Evolutionary conservation across 148 eudicot genomes (phyloP).

Genomic region (Gaultheria prostrata): DNA sequence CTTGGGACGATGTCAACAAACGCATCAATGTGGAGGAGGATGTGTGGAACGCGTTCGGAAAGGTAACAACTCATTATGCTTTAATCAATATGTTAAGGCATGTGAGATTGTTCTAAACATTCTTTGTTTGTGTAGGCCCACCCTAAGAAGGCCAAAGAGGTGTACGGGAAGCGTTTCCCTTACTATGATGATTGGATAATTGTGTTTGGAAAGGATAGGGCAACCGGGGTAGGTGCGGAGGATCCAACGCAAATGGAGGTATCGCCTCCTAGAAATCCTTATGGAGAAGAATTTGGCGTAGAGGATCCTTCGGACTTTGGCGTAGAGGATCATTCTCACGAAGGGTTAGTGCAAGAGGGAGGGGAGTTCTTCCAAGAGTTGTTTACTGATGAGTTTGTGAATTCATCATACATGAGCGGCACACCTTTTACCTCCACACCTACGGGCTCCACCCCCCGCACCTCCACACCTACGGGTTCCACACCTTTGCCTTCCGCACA

Average conservation of each 20-base stretch:
- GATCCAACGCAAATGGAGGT: not conserved
- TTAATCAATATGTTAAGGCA: too few relatives aligned
- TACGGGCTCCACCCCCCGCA: not conserved
- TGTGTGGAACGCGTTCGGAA: too few relatives aligned
- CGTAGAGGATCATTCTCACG: not conserved
- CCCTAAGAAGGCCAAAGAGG: too few relatives aligned
- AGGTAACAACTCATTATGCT: too few relatives aligned
- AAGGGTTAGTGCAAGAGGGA: too few relatives aligned
- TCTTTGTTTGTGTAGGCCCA: too few relatives aligned
- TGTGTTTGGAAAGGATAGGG: not conserved
- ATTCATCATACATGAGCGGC: not conserved
- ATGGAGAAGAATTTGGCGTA: not conserved
- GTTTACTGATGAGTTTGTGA: not conserved
- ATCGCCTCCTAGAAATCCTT: not conserved
- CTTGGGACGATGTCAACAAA: too few relatives aligned
- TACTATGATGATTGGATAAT: not conserved
- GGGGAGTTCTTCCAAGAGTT: not conserved
- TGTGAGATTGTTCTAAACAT: too few relatives aligned
- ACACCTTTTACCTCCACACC: too few relatives aligned
- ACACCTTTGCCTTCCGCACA: not conserved
- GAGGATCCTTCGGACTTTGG: not conserved
- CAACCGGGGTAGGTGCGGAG: not conserved
- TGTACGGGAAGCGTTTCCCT: not conserved
- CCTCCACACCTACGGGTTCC: not conserved
- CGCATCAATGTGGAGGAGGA: too few relatives aligned